Conservation (phyloP, 1,284 basidiomycete species). For the Pterulicium gracile region DNA sequence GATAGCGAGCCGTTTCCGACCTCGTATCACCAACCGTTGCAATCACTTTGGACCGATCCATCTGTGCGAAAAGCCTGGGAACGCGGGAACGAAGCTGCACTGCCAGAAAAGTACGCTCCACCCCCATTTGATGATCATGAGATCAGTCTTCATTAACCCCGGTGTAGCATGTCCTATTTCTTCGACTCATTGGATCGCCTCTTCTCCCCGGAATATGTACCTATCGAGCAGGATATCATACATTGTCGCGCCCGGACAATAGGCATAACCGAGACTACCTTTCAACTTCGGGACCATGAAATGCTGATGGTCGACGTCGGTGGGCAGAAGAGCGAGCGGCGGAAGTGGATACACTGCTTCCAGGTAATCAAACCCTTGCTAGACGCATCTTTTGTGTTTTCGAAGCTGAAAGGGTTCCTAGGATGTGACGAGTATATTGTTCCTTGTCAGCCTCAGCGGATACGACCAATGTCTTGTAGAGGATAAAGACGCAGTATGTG, state of each 20-base stretch:
- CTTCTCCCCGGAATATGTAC: slow-evolving; percentile 63
- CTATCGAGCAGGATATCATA: slow-evolving; percentile 79
- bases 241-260: slow-evolving; percentile 81
- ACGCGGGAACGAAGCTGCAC: slow-evolving; percentile 75
- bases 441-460: slow-evolving; percentile 78
- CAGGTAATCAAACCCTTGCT: slow-evolving; percentile 27
- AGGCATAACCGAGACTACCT: slow-evolving; percentile 90
- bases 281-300: slow-evolving; percentile 62
- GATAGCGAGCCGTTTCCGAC: slow-evolving; percentile 74
- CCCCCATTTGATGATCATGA: slow-evolving; percentile 8
- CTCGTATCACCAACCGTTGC: slow-evolving; percentile 55
- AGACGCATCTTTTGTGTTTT: background rate
- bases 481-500: slow-evolving; percentile 77
- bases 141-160: slow-evolving; percentile 1
- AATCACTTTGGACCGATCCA: slow-evolving; percentile 68
- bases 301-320: slow-evolving; percentile 89
- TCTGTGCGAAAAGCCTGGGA: slow-evolving; percentile 66
- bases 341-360: slow-evolving; percentile 87
- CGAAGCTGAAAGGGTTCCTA: background rate
- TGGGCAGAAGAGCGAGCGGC: slow-evolving; percentile 80
- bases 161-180: slow-evolving; percentile 55
- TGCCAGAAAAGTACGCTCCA: slow-evolving; percentile 74
- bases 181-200: slow-evolving; percentile 71
- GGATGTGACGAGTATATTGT: slow-evolving; percentile 81
- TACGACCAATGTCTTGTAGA: slow-evolving; percentile 93